A percentile compares a stretch with the other conserved stretches of the same genome.
Conservation (phyloP, 1,284 basidiomycete genomes). For the Ustilago bromivora region DNA sequence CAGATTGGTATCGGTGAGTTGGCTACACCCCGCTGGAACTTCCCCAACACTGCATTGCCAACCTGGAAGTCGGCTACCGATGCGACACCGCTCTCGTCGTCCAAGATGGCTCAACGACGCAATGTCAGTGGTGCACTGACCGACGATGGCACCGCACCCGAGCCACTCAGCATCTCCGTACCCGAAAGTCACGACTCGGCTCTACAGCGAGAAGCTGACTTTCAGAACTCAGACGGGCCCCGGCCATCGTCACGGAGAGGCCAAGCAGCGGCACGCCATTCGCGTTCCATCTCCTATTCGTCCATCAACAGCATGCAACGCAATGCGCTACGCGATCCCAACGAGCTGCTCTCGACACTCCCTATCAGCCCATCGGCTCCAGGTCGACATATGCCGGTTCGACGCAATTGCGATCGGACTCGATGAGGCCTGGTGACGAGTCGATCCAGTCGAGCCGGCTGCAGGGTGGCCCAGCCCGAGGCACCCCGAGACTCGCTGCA, state of each 20-base stretch:
- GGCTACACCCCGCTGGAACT: slow-evolving; percentile 91
- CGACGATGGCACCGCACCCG: slow-evolving; percentile 39
- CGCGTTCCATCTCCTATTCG: slow-evolving; percentile 64
- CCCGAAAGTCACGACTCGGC: slow-evolving; percentile 27
- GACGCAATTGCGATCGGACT: slow-evolving; percentile 19
- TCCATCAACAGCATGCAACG: slow-evolving; percentile 49
- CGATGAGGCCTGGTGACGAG: slow-evolving; percentile 21
- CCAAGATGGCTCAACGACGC: slow-evolving; percentile 32
- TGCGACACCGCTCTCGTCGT: slow-evolving; percentile 25
- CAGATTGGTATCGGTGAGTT: slow-evolving; percentile 95
- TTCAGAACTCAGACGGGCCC: slow-evolving; percentile 12
- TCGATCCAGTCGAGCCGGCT: slow-evolving; percentile 8
- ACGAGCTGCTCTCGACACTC: slow-evolving; percentile 25
- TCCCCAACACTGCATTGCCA: slow-evolving; percentile 34
- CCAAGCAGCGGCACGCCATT: slow-evolving; percentile 39
- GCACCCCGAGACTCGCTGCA: neutral
- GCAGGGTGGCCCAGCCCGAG: slow-evolving; percentile 11
- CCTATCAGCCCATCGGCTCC: slow-evolving; percentile 43
- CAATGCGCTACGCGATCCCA: slow-evolving; percentile 24
- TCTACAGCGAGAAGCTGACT: slow-evolving; percentile 9
- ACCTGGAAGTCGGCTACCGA: slow-evolving; percentile 23
- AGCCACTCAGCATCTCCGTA: slow-evolving; percentile 23
- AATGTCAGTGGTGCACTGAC: slow-evolving; percentile 41
- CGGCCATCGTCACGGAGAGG: slow-evolving; percentile 16
- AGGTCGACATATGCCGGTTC: slow-evolving; percentile 26